A percentile compares a stretch with the other conserved stretches of the same genome.
phyloP scores from a whole-genome alignment of 768 basidiomycete genomes.

The Mycena rebaudengoi region DNA sequence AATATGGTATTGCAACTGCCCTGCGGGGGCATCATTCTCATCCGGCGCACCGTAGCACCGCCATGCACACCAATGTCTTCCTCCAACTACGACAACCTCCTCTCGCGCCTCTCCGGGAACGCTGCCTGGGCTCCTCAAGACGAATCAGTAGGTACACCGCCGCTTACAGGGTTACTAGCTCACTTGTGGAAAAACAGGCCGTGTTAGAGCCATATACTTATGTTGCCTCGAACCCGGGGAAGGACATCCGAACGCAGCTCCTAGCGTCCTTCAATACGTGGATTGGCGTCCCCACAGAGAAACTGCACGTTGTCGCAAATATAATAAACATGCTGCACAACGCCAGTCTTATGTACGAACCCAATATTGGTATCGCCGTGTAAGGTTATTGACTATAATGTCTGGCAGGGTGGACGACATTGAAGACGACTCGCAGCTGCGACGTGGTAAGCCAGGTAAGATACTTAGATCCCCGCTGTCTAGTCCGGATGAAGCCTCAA shows the following conservation, averaged over 20 bases:
- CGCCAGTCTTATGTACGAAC: constrained; percentile 84
- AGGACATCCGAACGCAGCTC: constrained; percentile 88
- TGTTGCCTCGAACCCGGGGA: constrained; percentile 85
- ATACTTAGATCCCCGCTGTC: not conserved
- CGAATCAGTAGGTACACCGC: no score
- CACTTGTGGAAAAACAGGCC: no score
- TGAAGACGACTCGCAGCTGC: constrained; percentile 88
- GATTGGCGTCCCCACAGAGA: constrained; percentile 81
- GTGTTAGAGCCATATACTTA: constrained; percentile 91
- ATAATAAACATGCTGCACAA: constrained; percentile 96
- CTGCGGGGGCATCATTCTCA: no score
- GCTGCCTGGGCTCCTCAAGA: no score
- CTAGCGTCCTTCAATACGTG: constrained; percentile 94
- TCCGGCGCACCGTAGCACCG: no score
- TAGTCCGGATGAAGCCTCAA: not conserved
- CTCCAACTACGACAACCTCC: no score
- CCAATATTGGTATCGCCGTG: not conserved
- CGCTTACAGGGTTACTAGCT: no score
- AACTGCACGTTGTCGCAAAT: constrained; percentile 75
- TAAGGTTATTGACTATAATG: not conserved
- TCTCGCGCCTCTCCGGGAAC: no score
- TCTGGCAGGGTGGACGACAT: constrained; percentile 87
- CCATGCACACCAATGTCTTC: no score
- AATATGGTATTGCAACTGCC: no score
- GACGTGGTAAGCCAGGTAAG: constrained; percentile 83